A percentile compares a stretch with the other conserved stretches of the same genome.
These are phyloP conservation scores for Beauveria bassiana DNA, from an alignment of 2,329 filamentous ascomycete genomes.

Conservation along the genomic window DNA sequence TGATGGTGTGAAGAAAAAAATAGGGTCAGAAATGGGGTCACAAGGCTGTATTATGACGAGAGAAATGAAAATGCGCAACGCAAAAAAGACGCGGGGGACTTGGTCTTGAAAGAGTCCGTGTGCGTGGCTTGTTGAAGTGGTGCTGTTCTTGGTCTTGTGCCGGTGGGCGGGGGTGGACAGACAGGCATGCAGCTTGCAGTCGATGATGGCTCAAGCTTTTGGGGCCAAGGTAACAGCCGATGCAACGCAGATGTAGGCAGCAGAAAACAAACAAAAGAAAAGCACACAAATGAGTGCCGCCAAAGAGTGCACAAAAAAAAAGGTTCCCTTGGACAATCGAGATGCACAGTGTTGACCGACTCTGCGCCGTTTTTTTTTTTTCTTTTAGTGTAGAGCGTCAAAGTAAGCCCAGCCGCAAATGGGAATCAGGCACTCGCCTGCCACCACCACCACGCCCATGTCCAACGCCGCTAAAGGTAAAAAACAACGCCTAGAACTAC, in stretches of 20 bases:
- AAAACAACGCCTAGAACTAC: neutral
- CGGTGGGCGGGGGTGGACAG: neutral
- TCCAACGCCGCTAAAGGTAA: neutral
- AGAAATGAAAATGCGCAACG: neutral
- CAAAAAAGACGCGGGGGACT: slow-evolving; percentile 1
- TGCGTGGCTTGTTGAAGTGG: neutral
- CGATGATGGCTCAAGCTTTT: neutral
- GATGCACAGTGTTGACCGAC: neutral
- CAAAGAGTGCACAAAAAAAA: neutral
- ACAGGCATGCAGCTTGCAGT: neutral
- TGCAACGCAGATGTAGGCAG: neutral
- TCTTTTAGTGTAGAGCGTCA: neutral
- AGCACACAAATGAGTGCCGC: neutral
- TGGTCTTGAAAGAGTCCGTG: neutral
- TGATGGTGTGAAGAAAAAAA: neutral
- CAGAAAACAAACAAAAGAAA: neutral
- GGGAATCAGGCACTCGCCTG: neutral
- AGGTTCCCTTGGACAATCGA: neutral
- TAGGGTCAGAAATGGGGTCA: neutral
- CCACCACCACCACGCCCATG: neutral
- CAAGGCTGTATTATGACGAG: slow-evolving; percentile 4
- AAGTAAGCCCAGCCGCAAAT: slow-evolving; percentile 4
- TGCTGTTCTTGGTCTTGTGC: neutral
- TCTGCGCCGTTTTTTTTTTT: neutral
- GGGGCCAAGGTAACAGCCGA: neutral